These are phyloP conservation scores for Volvox africanus DNA, from an alignment of 139 green algal genomes.

Conservation along the genomic window DNA sequence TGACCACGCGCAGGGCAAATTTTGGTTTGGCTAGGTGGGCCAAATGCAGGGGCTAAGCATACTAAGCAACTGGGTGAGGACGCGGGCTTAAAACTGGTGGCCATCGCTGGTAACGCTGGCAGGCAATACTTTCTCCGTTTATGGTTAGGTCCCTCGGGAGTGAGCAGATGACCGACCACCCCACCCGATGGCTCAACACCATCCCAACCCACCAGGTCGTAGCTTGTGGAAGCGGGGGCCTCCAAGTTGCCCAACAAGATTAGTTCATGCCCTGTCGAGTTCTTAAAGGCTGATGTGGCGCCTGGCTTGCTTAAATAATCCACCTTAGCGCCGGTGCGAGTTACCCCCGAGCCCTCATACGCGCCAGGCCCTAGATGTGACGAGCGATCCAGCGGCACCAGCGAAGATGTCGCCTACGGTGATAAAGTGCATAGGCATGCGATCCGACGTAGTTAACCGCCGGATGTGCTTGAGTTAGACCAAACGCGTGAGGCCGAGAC, in stretches of 20 bases:
- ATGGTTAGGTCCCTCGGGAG: too few relatives aligned
- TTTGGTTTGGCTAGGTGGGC: too few relatives aligned
- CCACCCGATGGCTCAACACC: background rate
- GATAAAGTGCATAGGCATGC: background rate
- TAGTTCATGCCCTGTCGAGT: constrained; percentile 9
- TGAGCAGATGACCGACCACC: too few relatives aligned
- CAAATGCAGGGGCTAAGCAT: too few relatives aligned
- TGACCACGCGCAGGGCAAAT: too few relatives aligned
- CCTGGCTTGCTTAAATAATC: constrained; percentile 11
- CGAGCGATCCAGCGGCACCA: background rate
- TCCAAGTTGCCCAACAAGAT: constrained; percentile 37
- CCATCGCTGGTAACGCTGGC: too few relatives aligned
- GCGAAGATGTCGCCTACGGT: background rate
- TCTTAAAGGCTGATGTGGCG: constrained; percentile 23
- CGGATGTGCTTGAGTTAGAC: too few relatives aligned
- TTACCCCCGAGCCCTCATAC: constrained; percentile 17
- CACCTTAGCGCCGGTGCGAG: background rate
- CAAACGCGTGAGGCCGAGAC: too few relatives aligned
- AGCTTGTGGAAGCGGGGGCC: constrained; percentile 24
- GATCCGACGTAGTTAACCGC: too few relatives aligned
- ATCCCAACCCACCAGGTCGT: constrained; percentile 34
- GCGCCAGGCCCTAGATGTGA: constrained; percentile 6
- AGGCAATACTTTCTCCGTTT: too few relatives aligned
- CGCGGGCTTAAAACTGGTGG: too few relatives aligned
- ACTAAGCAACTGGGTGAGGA: too few relatives aligned